A percentile compares a stretch with the other conserved stretches of the same genome.
Conservation (phyloP, 2,329 filamentous ascomycete species). For the Aureobasidium sp. region DNA sequence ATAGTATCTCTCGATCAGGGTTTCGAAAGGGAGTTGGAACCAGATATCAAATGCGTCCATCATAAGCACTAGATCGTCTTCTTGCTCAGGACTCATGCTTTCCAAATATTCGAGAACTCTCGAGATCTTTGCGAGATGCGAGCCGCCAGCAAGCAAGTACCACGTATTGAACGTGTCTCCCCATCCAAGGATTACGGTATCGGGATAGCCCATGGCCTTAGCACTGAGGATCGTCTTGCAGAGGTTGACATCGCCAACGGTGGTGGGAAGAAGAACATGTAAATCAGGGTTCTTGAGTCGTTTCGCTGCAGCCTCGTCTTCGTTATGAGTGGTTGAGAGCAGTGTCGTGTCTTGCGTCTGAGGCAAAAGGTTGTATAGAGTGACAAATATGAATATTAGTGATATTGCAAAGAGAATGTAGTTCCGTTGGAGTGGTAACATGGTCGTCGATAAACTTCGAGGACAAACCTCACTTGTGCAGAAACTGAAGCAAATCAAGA, state of each 20-base stretch:
- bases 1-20: conserved; percentile 54
- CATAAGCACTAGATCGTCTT: conserved; percentile 53
- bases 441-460: background rate
- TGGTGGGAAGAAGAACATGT: conserved; percentile 49
- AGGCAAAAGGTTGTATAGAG: background rate
- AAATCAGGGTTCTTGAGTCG: conserved; percentile 27
- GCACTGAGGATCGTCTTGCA: conserved; percentile 24
- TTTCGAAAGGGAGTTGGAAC: conserved; percentile 58
- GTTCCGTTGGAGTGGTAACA: background rate
- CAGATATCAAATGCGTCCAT: conserved; percentile 58
- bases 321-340: background rate
- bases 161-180: conserved; percentile 8
- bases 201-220: conserved; percentile 22
- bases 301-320: background rate
- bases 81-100: conserved; percentile 18
- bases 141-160: conserved; percentile 7
- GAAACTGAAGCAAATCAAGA: too few relatives aligned
- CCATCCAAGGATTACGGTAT: conserved; percentile 23
- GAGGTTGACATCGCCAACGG: conserved; percentile 34
- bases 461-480: too few relatives aligned
- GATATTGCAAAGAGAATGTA: background rate
- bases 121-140: conserved; percentile 25
- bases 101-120: conserved; percentile 24
- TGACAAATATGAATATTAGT: background rate
- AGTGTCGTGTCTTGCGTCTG: background rate